Conservation (phyloP, 305 asterid genomes). For the Stenogyne calaminthoides region DNA sequence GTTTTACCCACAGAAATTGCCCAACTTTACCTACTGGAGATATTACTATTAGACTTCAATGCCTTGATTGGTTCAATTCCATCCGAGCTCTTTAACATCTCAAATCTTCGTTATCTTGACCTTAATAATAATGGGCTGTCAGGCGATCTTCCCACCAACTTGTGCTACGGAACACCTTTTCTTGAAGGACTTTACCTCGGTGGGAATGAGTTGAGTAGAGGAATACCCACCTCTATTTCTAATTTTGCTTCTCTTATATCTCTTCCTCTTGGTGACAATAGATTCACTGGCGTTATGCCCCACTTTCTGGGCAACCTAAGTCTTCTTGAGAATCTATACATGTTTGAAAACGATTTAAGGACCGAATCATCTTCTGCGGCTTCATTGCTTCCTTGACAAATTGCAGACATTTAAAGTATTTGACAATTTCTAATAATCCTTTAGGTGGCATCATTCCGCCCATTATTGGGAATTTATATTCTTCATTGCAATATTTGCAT, state of each 20-base stretch:
- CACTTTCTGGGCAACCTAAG: not conserved
- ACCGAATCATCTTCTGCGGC: not conserved
- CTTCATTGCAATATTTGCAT: not conserved
- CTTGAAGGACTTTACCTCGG: not conserved
- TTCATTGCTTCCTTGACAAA: not conserved
- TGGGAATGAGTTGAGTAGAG: too few species aligned
- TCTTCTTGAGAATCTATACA: not conserved
- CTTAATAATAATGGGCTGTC: not conserved
- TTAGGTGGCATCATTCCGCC: not conserved
- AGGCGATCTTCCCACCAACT: not conserved
- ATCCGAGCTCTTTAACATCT: not conserved
- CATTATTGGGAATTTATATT: not conserved
- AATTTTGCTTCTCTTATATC: too few species aligned
- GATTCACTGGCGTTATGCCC: not conserved
- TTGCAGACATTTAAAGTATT: not conserved
- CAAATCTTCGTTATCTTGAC: not conserved
- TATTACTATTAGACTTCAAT: not conserved
- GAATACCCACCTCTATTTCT: too few species aligned
- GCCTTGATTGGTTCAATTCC: not conserved
- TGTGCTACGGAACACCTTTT: not conserved
- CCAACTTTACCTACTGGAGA: not conserved
- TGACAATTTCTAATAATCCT: not conserved
- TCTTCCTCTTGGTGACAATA: too few species aligned
- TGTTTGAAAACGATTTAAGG: not conserved
- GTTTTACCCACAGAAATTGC: not conserved